Conservation (phyloP, 495 filamentous ascomycete species). For the Penicillium longicatenatum region DNA sequence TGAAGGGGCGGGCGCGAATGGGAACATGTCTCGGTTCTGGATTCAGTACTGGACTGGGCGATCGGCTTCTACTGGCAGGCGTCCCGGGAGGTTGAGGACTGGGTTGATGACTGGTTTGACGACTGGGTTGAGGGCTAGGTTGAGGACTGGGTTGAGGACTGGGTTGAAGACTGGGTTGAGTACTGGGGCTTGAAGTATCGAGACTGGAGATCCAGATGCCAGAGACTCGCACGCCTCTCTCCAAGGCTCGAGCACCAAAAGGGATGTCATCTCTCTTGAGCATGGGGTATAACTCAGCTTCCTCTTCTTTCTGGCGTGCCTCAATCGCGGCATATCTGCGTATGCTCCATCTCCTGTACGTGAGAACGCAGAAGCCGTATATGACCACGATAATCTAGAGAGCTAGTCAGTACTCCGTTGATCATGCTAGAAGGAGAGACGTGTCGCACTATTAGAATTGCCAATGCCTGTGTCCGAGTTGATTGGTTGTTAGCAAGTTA, state of each 20-base stretch:
- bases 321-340: conserved; percentile 66
- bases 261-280: conserved; percentile 64
- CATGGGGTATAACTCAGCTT: conserved; percentile 32
- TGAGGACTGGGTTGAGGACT: conserved; percentile 36
- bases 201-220: conserved; percentile 84
- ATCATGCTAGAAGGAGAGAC: background rate
- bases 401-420: conserved; percentile 31
- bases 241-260: conserved; percentile 86
- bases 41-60: conserved; percentile 8
- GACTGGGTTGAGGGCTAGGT: conserved; percentile 33
- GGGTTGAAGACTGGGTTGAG: too few relatives aligned
- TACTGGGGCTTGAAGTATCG: conserved; percentile 48
- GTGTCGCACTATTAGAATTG: conserved; percentile 46
- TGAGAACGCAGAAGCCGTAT: conserved; percentile 44
- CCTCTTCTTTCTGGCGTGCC: conserved; percentile 58
- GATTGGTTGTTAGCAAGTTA: conserved; percentile 8
- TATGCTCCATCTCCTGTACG: conserved; percentile 64
- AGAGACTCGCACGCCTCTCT: conserved; percentile 81
- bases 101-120: too few relatives aligned
- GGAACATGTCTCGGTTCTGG: conserved; percentile 8
- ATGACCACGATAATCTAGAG: conserved; percentile 49
- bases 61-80: conserved; percentile 14
- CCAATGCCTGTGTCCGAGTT: conserved; percentile 39
- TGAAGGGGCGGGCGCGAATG: background rate
- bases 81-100: conserved; percentile 30